phyloP scores from a whole-genome alignment of 306 rosid species.

The Rubus idaeus region DNA sequence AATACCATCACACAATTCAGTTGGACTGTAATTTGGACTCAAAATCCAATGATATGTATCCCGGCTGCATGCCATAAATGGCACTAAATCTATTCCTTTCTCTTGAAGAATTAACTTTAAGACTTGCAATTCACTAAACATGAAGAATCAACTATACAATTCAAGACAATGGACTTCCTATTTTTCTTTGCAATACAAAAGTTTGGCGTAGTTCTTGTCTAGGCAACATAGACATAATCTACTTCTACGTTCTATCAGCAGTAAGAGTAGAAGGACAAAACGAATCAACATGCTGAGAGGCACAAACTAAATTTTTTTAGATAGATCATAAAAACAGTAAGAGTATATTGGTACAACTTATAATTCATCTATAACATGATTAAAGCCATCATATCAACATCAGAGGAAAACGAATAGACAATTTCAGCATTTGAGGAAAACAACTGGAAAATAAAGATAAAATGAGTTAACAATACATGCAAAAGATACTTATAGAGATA shows the following conservation, averaged over 20 bases:
- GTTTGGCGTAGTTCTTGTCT: background rate
- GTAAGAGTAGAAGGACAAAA: too few relatives aligned
- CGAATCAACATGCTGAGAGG: background rate
- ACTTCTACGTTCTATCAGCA: background rate
- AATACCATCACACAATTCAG: background rate
- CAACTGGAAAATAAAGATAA: background rate
- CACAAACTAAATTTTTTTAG: background rate
- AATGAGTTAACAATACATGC: background rate
- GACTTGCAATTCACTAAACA: too few relatives aligned
- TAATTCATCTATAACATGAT: background rate
- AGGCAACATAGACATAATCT: background rate
- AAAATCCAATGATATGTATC: too few relatives aligned
- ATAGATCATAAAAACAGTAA: background rate
- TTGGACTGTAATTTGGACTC: too few relatives aligned
- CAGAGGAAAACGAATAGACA: background rate
- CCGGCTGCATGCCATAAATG: too few relatives aligned
- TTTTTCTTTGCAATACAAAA: background rate
- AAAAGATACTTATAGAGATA: background rate
- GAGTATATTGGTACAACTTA: background rate
- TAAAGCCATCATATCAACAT: background rate
- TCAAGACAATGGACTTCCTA: background rate
- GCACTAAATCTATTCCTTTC: too few relatives aligned
- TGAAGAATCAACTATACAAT: too few relatives aligned
- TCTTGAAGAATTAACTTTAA: too few relatives aligned
- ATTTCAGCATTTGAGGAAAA: background rate